A percentile compares a stretch with the other conserved stretches of the same genome.
Evolutionary conservation across 345 rosid genomes (phyloP).

Genomic region (Lepidium didymum): DNA sequence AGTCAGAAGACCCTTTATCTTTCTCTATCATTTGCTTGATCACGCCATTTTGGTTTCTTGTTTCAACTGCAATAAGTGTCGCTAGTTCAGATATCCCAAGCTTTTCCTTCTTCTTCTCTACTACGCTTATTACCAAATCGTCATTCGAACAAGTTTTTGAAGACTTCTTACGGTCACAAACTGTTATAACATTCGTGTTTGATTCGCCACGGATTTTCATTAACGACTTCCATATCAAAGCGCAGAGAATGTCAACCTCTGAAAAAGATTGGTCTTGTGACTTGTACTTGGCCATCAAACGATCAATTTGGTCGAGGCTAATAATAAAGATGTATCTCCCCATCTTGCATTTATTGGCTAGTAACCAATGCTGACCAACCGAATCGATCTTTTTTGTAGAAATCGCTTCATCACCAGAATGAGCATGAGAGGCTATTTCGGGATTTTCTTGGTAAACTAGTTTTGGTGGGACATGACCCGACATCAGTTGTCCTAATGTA

Average conservation of each 20-base stretch:
- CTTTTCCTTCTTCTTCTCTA: constrained; percentile 16
- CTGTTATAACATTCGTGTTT: constrained; percentile 30
- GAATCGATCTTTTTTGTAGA: constrained; percentile 42
- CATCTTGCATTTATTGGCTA: constrained; percentile 27
- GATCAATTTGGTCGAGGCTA: constrained; percentile 29
- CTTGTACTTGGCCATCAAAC: constrained; percentile 5
- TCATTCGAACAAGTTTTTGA: constrained; percentile 22
- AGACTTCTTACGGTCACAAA: constrained; percentile 24
- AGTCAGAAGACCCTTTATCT: constrained; percentile 32
- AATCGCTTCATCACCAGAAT: not conserved
- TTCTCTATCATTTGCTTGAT: constrained; percentile 26
- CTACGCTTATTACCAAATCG: constrained; percentile 34
- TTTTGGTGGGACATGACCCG: constrained; percentile 26
- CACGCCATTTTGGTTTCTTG: constrained; percentile 15
- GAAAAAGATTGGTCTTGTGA: not conserved
- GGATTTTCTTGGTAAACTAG: not conserved
- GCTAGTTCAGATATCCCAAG: constrained; percentile 37
- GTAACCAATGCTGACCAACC: constrained; percentile 49
- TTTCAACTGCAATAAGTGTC: constrained; percentile 16
- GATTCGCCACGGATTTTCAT: constrained; percentile 31
- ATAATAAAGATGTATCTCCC: constrained; percentile 28
- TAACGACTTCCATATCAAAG: constrained; percentile 51
- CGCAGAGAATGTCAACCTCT: constrained; percentile 37
- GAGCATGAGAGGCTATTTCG: not conserved
- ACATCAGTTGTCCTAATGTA: constrained; percentile 30